phyloP scores from a whole-genome alignment of 495 filamentous ascomycete species.

The Aspergillus ostianus region DNA sequence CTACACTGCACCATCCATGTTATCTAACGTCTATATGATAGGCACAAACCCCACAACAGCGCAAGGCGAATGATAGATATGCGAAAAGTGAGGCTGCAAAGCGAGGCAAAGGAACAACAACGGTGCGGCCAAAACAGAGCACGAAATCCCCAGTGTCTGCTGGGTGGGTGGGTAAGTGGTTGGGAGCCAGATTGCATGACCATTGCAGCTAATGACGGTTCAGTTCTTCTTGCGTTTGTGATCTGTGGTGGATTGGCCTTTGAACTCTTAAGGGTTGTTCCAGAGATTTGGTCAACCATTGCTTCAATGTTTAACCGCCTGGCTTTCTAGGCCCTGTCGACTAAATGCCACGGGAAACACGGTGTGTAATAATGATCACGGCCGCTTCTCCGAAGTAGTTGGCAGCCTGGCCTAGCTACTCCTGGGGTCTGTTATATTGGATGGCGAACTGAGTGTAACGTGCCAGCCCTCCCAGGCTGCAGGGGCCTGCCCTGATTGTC shows the following conservation, averaged over 20 bases:
- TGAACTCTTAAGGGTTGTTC: slow-evolving; percentile 78
- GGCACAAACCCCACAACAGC: slow-evolving; percentile 95
- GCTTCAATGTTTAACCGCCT: slow-evolving; percentile 22
- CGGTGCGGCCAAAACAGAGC: slow-evolving; percentile 65
- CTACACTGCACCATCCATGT: not conserved
- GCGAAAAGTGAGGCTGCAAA: slow-evolving; percentile 74
- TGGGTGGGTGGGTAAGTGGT: slow-evolving; percentile 75
- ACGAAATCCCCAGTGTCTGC: slow-evolving; percentile 76
- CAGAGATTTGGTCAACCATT: slow-evolving; percentile 41
- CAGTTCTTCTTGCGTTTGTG: slow-evolving; percentile 76
- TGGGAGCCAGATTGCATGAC: not conserved
- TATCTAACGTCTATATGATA: slow-evolving; percentile 31
- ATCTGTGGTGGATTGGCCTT: slow-evolving; percentile 82
- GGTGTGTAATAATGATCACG: not conserved
- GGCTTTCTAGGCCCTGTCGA: slow-evolving; percentile 3
- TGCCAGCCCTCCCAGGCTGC: too few relatives aligned
- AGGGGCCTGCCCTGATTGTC: too few relatives aligned
- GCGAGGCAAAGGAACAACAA: slow-evolving; percentile 74
- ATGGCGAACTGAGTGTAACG: too few relatives aligned
- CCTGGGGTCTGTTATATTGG: too few relatives aligned
- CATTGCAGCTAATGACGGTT: not conserved
- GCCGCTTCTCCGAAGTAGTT: not conserved
- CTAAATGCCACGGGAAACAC: not conserved
- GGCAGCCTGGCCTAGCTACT: not conserved
- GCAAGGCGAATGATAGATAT: slow-evolving; percentile 82